Evolutionary conservation across 305 asterid genomes (phyloP).

Genomic region (Ajuga reptans): DNA sequence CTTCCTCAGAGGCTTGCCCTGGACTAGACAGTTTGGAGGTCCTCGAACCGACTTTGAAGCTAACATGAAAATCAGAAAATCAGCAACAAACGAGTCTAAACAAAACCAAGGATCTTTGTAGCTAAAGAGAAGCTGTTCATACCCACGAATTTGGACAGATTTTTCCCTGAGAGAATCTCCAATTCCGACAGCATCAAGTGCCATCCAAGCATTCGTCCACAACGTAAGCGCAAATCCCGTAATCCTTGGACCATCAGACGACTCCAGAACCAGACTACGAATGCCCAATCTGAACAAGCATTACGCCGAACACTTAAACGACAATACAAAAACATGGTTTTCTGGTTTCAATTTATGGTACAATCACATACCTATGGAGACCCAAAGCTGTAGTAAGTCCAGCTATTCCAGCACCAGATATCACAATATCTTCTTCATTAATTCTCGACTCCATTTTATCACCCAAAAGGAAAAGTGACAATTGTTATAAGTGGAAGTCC

Average conservation of each 20-base stretch:
- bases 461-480: not conserved
- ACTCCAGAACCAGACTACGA: slow-evolving; percentile 53
- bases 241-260: slow-evolving; percentile 46
- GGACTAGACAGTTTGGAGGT: slow-evolving; percentile 16
- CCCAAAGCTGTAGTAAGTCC: slow-evolving; percentile 45
- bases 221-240: slow-evolving; percentile 54
- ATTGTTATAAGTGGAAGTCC: not conserved
- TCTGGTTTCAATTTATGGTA: not conserved
- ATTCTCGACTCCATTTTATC: slow-evolving; percentile 2
- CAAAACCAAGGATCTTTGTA: not conserved
- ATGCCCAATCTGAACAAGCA: slow-evolving; percentile 40
- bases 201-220: slow-evolving; percentile 73
- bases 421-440: slow-evolving; percentile 35
- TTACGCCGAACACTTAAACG: not conserved
- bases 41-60: slow-evolving; percentile 27
- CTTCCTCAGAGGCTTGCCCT: slow-evolving; percentile 21
- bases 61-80: slow-evolving; percentile 12
- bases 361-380: slow-evolving; percentile 38
- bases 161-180: slow-evolving; percentile 45
- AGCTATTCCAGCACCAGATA: slow-evolving; percentile 55
- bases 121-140: not conserved
- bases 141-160: slow-evolving; percentile 38
- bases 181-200: slow-evolving; percentile 52
- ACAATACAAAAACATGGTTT: not conserved
- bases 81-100: not conserved